Percentiles rank a stretch among this genome's conserved stretches.
Evolutionary conservation across 352 stramenopile genomes (phyloP).

Genomic region (Blastocystis sp.): DNA sequence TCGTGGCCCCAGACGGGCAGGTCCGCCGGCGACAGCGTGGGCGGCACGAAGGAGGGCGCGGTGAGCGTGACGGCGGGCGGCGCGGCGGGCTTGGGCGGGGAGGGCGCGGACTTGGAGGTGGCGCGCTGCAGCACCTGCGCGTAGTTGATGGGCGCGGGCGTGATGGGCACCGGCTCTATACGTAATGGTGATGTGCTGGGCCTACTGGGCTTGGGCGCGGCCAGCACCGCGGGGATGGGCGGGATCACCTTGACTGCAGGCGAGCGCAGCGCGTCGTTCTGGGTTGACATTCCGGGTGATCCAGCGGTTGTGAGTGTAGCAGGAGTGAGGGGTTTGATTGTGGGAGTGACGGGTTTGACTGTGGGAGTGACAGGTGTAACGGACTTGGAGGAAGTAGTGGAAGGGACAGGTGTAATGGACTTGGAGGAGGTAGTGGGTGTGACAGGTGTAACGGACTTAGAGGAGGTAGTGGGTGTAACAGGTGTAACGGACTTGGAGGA

Average conservation of each 20-base stretch:
- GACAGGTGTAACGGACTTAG: too few species aligned
- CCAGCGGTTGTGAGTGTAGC: neutral
- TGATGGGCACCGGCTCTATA: neutral
- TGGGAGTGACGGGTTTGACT: neutral
- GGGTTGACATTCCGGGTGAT: too few species aligned
- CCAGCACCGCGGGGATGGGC: neutral
- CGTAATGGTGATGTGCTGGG: neutral
- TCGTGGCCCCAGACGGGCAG: neutral
- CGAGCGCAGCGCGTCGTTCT: neutral
- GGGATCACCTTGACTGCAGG: neutral
- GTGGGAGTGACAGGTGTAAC: neutral
- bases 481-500: too few species aligned
- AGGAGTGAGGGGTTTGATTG: neutral
- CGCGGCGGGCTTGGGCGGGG: neutral
- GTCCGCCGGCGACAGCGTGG: neutral
- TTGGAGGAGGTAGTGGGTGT: too few species aligned
- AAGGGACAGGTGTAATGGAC: too few species aligned
- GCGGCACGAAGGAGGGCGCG: constrained; percentile 9
- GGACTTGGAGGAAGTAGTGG: too few species aligned
- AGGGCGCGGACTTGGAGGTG: neutral
- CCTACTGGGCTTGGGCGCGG: neutral
- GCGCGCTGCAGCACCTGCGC: neutral
- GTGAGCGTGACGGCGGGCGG: neutral
- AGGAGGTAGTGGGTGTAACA: too few species aligned
- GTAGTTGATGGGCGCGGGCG: constrained; percentile 39